phyloP scores from a whole-genome alignment of 192 early-diverging fungal genomes.

The Paraglomus brasilianum region DNA sequence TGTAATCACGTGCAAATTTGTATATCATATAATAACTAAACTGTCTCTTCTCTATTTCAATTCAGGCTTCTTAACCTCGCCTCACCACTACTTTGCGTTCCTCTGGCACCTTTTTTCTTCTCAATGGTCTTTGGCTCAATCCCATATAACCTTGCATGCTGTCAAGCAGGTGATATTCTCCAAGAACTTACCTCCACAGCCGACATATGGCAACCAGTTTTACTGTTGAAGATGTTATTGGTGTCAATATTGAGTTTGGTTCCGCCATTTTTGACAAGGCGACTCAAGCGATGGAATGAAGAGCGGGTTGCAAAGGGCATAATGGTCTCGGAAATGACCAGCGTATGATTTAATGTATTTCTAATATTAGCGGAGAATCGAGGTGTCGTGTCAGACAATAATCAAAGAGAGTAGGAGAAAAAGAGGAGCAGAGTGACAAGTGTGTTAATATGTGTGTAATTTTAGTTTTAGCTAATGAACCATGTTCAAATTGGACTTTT shows the following conservation, averaged over 20 bases:
- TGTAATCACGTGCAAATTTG: no score
- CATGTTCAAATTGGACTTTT: no score
- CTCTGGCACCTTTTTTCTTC: constrained; percentile 49
- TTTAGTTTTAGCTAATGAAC: no score
- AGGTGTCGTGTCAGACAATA: no score
- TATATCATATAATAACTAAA: not conserved
- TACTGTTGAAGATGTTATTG: constrained; percentile 37
- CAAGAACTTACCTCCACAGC: constrained; percentile 43
- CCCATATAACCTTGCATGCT: constrained; percentile 55
- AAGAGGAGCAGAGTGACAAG: no score
- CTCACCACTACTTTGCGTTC: constrained; percentile 47
- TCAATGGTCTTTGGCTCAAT: constrained; percentile 53
- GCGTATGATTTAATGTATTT: no score
- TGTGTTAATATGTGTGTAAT: no score
- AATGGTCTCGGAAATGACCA: no score
- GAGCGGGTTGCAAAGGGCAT: not conserved
- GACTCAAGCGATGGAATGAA: constrained; percentile 9
- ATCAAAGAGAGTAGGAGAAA: no score
- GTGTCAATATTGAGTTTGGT: constrained; percentile 40
- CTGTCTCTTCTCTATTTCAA: not conserved
- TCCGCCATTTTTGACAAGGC: constrained; percentile 37
- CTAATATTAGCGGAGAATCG: no score
- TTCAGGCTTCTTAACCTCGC: constrained; percentile 50
- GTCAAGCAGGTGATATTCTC: constrained; percentile 52
- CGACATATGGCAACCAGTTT: constrained; percentile 34